A percentile compares a stretch with the other conserved stretches of the same genome.
Evolutionary conservation across 345 rosid genomes (phyloP).

Genomic region (Mangifera indica): DNA sequence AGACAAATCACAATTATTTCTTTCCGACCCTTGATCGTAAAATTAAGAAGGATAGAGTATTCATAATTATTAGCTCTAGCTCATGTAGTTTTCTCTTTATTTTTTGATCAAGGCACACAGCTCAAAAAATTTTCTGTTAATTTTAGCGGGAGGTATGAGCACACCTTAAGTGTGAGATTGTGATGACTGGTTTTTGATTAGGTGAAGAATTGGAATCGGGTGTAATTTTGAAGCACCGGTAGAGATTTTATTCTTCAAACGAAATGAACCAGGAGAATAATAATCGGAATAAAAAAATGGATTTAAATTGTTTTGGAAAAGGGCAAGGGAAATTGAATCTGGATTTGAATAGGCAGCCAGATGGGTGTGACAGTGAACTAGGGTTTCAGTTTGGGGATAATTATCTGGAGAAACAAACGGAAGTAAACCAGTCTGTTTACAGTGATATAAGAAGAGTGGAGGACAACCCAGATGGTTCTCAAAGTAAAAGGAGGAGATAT

Average conservation of each 20-base stretch:
- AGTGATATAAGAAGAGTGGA: conserved; percentile 14
- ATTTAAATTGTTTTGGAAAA: not conserved
- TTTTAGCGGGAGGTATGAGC: not conserved
- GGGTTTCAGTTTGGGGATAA: conserved; percentile 10
- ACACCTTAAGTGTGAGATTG: not conserved
- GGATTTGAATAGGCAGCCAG: conserved; percentile 23
- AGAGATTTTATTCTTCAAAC: not conserved
- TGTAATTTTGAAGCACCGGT: not conserved
- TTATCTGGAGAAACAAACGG: conserved; percentile 9
- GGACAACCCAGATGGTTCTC: conserved; percentile 19
- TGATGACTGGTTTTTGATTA: not conserved
- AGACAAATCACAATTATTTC: not conserved
- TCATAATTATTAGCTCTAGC: not conserved
- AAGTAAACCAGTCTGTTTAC: not conserved
- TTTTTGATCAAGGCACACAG: not conserved
- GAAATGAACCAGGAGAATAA: not conserved
- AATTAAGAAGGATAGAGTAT: not conserved
- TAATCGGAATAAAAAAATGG: not conserved
- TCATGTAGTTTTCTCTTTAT: too few relatives aligned
- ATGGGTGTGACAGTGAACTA: not conserved
- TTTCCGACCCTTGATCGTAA: not conserved
- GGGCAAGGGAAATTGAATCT: not conserved
- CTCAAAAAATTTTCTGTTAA: not conserved
- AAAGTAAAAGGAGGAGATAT: conserved; percentile 22
- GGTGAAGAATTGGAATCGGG: not conserved